These are phyloP conservation scores for Inosperma sp. DNA, from an alignment of 768 basidiomycete species.

Conservation along the genomic window DNA sequence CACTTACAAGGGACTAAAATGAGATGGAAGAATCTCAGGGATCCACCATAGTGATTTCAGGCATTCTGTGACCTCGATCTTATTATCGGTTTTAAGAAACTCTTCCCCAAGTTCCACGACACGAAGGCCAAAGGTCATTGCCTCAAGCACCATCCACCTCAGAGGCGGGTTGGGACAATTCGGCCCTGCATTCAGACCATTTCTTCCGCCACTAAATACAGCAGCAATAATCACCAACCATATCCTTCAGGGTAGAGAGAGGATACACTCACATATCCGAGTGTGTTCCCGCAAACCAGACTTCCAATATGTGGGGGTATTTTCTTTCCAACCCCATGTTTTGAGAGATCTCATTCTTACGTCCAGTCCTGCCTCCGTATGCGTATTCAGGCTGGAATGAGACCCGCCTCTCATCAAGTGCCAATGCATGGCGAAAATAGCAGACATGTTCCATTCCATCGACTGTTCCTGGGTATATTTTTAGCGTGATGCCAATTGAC, in stretches of 20 bases:
- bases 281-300: constrained; percentile 17
- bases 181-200: constrained; percentile 16
- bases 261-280: constrained; percentile 13
- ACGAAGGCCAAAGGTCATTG: constrained; percentile 15
- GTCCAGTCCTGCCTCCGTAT: constrained; percentile 10
- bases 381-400: constrained; percentile 31
- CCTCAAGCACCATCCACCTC: constrained; percentile 26
- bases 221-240: neutral
- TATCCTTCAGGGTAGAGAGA: neutral
- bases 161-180: constrained; percentile 18
- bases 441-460: constrained; percentile 26
- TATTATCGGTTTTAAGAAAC: constrained; percentile 3
- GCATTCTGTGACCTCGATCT: constrained; percentile 18
- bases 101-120: constrained; percentile 8
- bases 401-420: constrained; percentile 32
- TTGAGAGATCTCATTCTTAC: no score
- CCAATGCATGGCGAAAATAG: constrained; percentile 32
- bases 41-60: constrained; percentile 17
- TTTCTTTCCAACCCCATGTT: neutral
- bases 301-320: constrained; percentile 11
- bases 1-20: neutral
- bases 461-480: constrained; percentile 17
- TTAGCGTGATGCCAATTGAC: constrained; percentile 25
- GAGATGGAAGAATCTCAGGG: constrained; percentile 13
- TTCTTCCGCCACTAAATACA: constrained; percentile 20